Evolutionary conservation across 75 land plant species (phyloP).

Genomic region (Gnetum montanum): DNA sequence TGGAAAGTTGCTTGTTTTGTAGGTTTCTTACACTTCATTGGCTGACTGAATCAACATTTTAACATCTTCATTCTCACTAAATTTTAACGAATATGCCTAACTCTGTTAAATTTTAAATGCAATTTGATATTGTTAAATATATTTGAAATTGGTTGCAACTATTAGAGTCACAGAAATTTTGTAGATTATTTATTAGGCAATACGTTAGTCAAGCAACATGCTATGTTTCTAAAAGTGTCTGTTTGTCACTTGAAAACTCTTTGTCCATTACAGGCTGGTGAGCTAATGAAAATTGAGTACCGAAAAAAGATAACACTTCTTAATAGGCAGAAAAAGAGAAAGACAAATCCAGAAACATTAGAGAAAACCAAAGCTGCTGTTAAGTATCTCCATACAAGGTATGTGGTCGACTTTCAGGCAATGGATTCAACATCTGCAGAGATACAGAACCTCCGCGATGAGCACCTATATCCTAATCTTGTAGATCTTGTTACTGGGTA

Average conservation of each 20-base stretch:
- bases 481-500: slow-evolving; percentile 60
- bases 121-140: too few relatives aligned
- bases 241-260: neutral
- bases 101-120: too few relatives aligned
- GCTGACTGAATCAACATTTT: too few relatives aligned
- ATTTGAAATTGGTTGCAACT: too few relatives aligned
- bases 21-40: too few relatives aligned
- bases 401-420: slow-evolving; percentile 73
- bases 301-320: slow-evolving; percentile 49
- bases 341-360: slow-evolving; percentile 32
- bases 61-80: too few relatives aligned
- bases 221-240: too few relatives aligned
- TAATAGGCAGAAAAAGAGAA: slow-evolving; percentile 54
- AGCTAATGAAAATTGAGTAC: slow-evolving; percentile 68
- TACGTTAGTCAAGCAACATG: too few relatives aligned
- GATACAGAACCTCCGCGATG: slow-evolving; percentile 54
- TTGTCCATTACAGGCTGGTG: slow-evolving; percentile 50
- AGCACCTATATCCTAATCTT: slow-evolving; percentile 54
- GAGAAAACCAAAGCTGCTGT: slow-evolving; percentile 70
- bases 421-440: slow-evolving; percentile 66
- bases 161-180: too few relatives aligned
- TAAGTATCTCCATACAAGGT: slow-evolving; percentile 62
- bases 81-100: too few relatives aligned
- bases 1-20: too few relatives aligned
- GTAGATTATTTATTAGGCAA: too few relatives aligned